Evolutionary conservation across 2,329 filamentous ascomycete species (phyloP), one percentile per base, ranked within the genome.

Genomic region (Verticillium tricorpus): DNA sequence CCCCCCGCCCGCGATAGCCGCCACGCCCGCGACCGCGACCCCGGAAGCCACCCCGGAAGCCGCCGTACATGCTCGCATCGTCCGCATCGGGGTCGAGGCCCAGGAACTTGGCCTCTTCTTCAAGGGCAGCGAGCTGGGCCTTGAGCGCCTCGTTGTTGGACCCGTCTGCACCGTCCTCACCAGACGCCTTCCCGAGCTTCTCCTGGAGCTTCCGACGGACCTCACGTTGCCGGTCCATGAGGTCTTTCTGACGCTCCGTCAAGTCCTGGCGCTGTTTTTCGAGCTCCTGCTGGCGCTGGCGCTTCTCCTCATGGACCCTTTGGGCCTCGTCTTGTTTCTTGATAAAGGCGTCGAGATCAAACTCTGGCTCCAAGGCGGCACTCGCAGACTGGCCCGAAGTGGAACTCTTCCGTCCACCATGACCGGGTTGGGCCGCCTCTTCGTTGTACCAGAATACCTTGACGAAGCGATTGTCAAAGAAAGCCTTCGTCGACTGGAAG

Each of bases 391-490:
- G 22, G 34, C 34, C 34, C 34, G 34, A 5, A 35, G 11, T 52
- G 11, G 45, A 52, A 14, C 11, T 22, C 45, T 52, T 52, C 19
- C n/a, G 19, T 19, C 50, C n/a, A 17, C 57, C 61, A 50, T 28
- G 59, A 17, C 69, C 69, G 60, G 12, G 45, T 14, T 71, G 59
- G 28, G 65, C 31, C 69, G 59, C 58, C 31, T 82, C 80, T 6
- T 84, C 82, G 67, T 86, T 89, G 70, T 86, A 83, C 91, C 91
- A 94, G 69, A 89, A 93, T 0, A 94, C 89, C 69, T 92, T 93
- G 57, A 95, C 91, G 68, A 95, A 95, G 12, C 91, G 82, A 67
- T 94, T 95, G 69, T 93, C 89, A 70, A 94, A 95, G 55, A 95
- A 88, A 56, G 88, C 88, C 70, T 92, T 92, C 0, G 91, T 91